Percentiles rank a stretch among this genome's conserved stretches.
These are phyloP conservation scores for Wickerhamiella azymoides DNA, from an alignment of 805 yeast species.

Conservation along the genomic window DNA sequence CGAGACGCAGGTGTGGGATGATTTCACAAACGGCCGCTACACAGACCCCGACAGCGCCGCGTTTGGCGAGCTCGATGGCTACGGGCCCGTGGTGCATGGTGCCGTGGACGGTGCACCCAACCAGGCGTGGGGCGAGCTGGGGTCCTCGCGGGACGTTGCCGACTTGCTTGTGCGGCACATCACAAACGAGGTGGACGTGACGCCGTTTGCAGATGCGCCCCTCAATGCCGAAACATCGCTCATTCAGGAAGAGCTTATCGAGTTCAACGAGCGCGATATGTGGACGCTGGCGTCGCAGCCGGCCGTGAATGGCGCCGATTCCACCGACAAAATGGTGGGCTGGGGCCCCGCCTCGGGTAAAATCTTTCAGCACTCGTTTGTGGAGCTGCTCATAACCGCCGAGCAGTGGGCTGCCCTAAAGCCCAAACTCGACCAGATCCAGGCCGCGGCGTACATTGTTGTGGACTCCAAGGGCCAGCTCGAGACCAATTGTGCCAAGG, in stretches of 20 bases:
- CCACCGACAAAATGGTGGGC: slow-evolving; percentile 81
- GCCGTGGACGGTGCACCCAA: slow-evolving; percentile 53
- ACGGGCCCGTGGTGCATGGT: slow-evolving; percentile 74
- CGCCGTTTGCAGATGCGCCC: slow-evolving; percentile 89
- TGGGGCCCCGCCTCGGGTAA: slow-evolving; percentile 93
- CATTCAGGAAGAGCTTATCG: slow-evolving; percentile 81
- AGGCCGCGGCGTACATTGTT: slow-evolving; percentile 37
- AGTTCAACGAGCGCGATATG: slow-evolving; percentile 56
- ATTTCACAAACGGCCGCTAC: slow-evolving; percentile 88
- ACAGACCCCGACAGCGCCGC: slow-evolving; percentile 95
- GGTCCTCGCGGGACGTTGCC: slow-evolving; percentile 42
- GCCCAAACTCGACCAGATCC: slow-evolving; percentile 34
- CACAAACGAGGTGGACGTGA: slow-evolving; percentile 55
- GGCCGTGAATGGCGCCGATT: slow-evolving; percentile 63
- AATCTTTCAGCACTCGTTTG: slow-evolving; percentile 85
- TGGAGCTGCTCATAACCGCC: slow-evolving; percentile 73
- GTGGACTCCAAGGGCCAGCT: slow-evolving; percentile 40
- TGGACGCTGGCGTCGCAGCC: slow-evolving; percentile 95
- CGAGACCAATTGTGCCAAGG: slow-evolving; percentile 40
- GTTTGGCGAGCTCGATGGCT: slow-evolving; percentile 95
- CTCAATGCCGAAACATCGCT: slow-evolving; percentile 80
- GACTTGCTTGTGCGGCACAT: slow-evolving; percentile 57
- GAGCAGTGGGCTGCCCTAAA: slow-evolving; percentile 52
- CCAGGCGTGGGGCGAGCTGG: slow-evolving; percentile 72
- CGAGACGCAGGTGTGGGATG: slow-evolving; percentile 63